phyloP scores from a whole-genome alignment of 768 basidiomycete genomes.

The Mrakia frigida region DNA sequence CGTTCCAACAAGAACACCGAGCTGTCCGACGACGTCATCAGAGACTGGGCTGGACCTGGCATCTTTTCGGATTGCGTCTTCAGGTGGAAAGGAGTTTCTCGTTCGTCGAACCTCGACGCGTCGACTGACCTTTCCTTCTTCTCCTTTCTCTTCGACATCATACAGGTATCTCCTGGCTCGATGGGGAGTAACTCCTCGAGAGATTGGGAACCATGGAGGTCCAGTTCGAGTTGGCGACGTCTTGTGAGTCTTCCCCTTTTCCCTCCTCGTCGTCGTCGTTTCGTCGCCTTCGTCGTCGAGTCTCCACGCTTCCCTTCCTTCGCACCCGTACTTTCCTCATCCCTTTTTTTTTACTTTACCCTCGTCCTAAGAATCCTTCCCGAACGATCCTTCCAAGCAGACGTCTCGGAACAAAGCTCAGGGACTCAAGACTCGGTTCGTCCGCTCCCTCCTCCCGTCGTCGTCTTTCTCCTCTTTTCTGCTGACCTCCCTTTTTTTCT shows the following conservation, averaged over 20 bases:
- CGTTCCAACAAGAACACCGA: not conserved
- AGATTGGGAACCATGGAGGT: slow-evolving; percentile 8
- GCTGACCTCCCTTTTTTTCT: not conserved
- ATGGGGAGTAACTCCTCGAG: slow-evolving; percentile 20
- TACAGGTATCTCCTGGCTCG: slow-evolving; percentile 22
- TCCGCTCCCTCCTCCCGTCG: not conserved
- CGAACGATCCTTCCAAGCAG: slow-evolving; percentile 21
- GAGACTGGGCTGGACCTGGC: slow-evolving; percentile 21
- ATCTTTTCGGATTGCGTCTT: slow-evolving; percentile 29
- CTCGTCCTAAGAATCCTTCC: slow-evolving; percentile 12
- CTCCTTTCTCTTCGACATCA: no score
- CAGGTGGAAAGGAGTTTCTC: not conserved
- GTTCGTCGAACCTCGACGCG: not conserved
- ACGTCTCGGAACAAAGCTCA: slow-evolving; percentile 22
- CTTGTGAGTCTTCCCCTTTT: not conserved
- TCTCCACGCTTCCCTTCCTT: not conserved
- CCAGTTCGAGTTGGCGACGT: slow-evolving; percentile 29
- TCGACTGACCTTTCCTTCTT: not conserved
- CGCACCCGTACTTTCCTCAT: not conserved
- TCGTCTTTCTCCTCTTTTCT: not conserved
- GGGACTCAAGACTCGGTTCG: slow-evolving; percentile 18
- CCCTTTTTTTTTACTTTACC: not conserved
- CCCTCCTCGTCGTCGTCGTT: not conserved
- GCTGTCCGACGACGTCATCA: not conserved
- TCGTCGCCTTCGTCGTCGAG: no score